These are phyloP conservation scores for Ophiostoma sp. DNA, from an alignment of 2,329 filamentous ascomycete species.

Conservation along the genomic window DNA sequence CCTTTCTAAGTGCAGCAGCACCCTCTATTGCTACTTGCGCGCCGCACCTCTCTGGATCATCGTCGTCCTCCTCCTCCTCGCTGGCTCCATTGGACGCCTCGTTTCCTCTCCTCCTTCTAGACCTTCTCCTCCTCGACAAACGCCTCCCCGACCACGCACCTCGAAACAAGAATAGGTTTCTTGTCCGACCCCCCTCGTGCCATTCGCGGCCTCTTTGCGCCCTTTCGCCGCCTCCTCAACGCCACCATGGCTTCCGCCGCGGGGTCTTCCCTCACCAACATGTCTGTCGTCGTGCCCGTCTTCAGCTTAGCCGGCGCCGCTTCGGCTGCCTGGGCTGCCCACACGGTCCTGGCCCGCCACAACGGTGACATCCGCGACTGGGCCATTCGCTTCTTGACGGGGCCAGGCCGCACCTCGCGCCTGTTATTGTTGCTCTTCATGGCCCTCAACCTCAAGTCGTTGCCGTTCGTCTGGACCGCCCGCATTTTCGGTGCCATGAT, in stretches of 20 bases:
- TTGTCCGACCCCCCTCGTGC: neutral
- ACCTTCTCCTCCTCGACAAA: neutral
- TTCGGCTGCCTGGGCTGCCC: conserved; percentile 47
- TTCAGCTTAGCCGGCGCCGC: conserved; percentile 46
- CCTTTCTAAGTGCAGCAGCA: conserved; percentile 46
- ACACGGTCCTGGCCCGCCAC: conserved; percentile 40
- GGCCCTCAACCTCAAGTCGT: conserved; percentile 68
- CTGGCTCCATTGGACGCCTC: conserved; percentile 33
- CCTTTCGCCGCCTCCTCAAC: neutral
- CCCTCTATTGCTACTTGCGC: conserved; percentile 44
- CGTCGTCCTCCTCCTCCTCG: conserved; percentile 41
- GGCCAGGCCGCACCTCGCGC: conserved; percentile 55
- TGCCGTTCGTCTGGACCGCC: conserved; percentile 72
- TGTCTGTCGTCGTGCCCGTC: conserved; percentile 42
- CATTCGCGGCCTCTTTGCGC: neutral
- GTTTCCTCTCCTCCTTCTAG: too few relatives aligned
- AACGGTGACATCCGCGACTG: conserved; percentile 43
- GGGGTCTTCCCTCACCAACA: conserved; percentile 33
- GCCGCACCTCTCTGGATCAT: conserved; percentile 46
- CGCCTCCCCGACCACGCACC: neutral
- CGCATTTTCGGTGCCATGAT: conserved; percentile 41
- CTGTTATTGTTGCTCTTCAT: conserved; percentile 57
- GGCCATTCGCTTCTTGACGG: conserved; percentile 50
- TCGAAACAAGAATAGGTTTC: neutral
- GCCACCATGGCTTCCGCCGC: conserved; percentile 7